Conservation (phyloP, 2,329 filamentous ascomycete species). For the Colletotrichum gigasporum region DNA sequence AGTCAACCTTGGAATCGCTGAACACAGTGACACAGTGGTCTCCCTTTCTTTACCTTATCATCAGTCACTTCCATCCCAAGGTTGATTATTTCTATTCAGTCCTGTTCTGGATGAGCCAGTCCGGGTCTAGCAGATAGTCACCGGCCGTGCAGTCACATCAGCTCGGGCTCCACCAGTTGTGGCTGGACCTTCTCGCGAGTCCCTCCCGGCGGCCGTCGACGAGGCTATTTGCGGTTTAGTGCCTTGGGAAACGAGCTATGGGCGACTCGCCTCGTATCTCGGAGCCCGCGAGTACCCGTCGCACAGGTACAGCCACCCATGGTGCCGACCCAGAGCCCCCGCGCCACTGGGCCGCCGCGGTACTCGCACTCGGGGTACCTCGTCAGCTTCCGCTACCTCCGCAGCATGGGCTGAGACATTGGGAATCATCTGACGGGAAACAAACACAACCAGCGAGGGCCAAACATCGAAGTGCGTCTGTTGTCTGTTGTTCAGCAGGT, state of each 20-base stretch:
- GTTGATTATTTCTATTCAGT: not conserved
- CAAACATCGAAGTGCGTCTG: not conserved
- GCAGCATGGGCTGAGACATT: slow-evolving; percentile 12
- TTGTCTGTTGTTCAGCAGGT: not conserved
- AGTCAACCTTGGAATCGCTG: too few relatives aligned
- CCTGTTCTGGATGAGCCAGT: not conserved
- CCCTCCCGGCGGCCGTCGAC: not conserved
- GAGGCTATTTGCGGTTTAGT: slow-evolving; percentile 14
- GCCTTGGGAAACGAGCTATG: not conserved
- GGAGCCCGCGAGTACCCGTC: not conserved
- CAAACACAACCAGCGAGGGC: not conserved
- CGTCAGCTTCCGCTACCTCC: not conserved
- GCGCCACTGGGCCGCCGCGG: not conserved
- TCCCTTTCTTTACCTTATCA: not conserved
- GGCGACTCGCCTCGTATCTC: slow-evolving; percentile 8
- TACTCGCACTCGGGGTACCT: not conserved
- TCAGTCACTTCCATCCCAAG: slow-evolving; percentile 10
- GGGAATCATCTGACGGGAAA: slow-evolving; percentile 21
- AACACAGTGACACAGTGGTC: too few relatives aligned
- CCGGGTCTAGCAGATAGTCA: not conserved
- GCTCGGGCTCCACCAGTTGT: slow-evolving; percentile 18
- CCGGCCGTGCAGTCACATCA: not conserved
- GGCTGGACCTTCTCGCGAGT: not conserved
- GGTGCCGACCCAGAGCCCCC: not conserved
- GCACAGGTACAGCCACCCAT: slow-evolving; percentile 8